Evolutionary conservation across 1,139 yeast genomes (phyloP), one percentile per base, ranked within the genome.

Genomic region (Hansenula lynferdii): DNA sequence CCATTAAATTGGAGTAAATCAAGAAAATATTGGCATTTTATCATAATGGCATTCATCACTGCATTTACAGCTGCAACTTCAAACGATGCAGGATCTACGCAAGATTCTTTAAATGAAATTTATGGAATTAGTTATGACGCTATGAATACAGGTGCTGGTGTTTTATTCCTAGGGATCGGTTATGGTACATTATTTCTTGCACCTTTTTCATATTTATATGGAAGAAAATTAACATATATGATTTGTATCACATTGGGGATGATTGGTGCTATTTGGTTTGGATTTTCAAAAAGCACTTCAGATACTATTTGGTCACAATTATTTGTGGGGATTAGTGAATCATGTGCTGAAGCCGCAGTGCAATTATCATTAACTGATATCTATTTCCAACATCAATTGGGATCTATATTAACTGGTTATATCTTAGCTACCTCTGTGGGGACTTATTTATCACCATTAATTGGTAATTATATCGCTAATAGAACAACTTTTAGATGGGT

Each of bases 301-400:
- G 95, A 85, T 58, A 79, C 92, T 2, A 78, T 85, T 34, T 82
- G 89, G 89, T 80, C 87, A 6, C 95, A 85, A 60, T 65, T 84
- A 35, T 84, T 85, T 36, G 89, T 85, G 28, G 95, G 95, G n/a
- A 82, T 85, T 39, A 73, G 84, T 35, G 95, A 85, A 61, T 76
- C 87, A n/a, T 83, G 89, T 59, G 87, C 94, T 12, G 95, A 85
- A 57, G 92, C 95, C 15, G 87, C 82, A 47, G 94, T 80, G n/a
- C 95, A 85, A 61, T 72, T 81, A 45, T 80, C 90, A 12, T 64
- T 85, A 32, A 71, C 85, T 8, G 95, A 85, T 58, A 74, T 85
- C 44, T 85, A 77, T 53, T 85, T 75, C 64, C 86, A 81, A 53
- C 95, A 86, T 60, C 92, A 85, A 55, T 67, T 84, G 28, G 89